These are phyloP conservation scores for Myxozyma neglecta DNA, from an alignment of 805 yeast species.

Conservation along the genomic window DNA sequence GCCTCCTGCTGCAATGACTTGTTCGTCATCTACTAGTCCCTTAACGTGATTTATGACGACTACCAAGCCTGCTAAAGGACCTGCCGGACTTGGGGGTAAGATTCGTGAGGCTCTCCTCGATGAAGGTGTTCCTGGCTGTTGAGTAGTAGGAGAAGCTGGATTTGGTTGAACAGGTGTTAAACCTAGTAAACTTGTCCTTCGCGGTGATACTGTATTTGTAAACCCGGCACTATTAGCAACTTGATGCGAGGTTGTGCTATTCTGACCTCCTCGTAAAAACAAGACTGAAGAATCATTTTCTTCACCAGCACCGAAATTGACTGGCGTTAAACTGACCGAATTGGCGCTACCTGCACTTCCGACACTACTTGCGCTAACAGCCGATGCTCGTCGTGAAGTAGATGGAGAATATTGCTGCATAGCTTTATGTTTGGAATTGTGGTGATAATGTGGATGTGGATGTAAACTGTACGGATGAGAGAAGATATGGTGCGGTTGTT, in stretches of 20 bases:
- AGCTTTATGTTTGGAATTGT: slow-evolving; percentile 15
- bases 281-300: neutral
- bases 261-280: neutral
- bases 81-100: slow-evolving; percentile 7
- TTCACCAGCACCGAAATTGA: neutral
- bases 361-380: slow-evolving; percentile 14
- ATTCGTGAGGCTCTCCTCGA: neutral
- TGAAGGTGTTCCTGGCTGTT: neutral
- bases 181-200: slow-evolving; percentile 4
- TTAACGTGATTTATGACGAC: slow-evolving; percentile 31
- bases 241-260: neutral
- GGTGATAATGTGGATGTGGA: slow-evolving; percentile 28
- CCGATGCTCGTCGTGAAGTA: slow-evolving; percentile 25
- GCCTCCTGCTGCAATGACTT: slow-evolving; percentile 2
- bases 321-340: neutral
- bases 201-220: neutral
- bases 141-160: neutral
- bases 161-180: slow-evolving; percentile 1
- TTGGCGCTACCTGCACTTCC: slow-evolving; percentile 11
- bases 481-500: neutral
- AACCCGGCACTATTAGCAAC: neutral
- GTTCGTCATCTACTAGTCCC: slow-evolving; percentile 12
- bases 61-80: slow-evolving; percentile 27
- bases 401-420: slow-evolving; percentile 31
- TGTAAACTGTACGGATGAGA: slow-evolving; percentile 20